Percentiles rank a stretch among this genome's conserved stretches.
Conservation (phyloP, 257 asterid genomes). For the Coffea eugenioides region DNA sequence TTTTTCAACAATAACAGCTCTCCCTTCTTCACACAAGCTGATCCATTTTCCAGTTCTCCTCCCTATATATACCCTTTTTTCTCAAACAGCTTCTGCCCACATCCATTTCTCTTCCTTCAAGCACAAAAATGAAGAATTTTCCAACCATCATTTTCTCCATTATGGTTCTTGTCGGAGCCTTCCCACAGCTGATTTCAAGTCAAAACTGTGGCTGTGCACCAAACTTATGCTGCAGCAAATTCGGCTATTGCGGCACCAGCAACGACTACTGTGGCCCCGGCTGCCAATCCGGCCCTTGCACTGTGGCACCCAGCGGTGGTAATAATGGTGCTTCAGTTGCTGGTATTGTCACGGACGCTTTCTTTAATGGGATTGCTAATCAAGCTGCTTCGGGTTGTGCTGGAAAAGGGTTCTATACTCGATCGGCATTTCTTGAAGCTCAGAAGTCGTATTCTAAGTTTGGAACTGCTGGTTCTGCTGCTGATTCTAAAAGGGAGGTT, state of each 20-base stretch:
- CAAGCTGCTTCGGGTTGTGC: constrained; percentile 9
- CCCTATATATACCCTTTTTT: neutral
- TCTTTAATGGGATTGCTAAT: constrained; percentile 10
- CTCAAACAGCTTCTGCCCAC: neutral
- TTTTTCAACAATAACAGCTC: neutral
- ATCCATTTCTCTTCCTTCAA: neutral
- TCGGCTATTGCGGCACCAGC: constrained; percentile 44
- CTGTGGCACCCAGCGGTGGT: neutral
- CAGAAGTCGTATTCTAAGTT: constrained; percentile 29
- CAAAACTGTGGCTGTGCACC: neutral
- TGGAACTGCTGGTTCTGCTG: constrained; percentile 39
- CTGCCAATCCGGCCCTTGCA: neutral
- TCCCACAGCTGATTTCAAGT: constrained; percentile 3
- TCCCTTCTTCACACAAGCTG: neutral
- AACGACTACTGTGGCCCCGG: constrained; percentile 26
- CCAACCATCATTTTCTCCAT: neutral
- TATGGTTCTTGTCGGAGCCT: neutral
- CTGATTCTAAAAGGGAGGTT: constrained; percentile 18
- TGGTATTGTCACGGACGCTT: constrained; percentile 6
- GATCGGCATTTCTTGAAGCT: constrained; percentile 41
- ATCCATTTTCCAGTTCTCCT: too few relatives aligned
- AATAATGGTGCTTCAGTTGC: neutral
- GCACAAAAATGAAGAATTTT: neutral
- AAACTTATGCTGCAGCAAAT: constrained; percentile 37
- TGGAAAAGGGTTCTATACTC: constrained; percentile 24